Evolutionary conservation across 306 rosid genomes (phyloP), one percentile per base, ranked within the genome.

Genomic region (Oxytropis ochrocephala): DNA sequence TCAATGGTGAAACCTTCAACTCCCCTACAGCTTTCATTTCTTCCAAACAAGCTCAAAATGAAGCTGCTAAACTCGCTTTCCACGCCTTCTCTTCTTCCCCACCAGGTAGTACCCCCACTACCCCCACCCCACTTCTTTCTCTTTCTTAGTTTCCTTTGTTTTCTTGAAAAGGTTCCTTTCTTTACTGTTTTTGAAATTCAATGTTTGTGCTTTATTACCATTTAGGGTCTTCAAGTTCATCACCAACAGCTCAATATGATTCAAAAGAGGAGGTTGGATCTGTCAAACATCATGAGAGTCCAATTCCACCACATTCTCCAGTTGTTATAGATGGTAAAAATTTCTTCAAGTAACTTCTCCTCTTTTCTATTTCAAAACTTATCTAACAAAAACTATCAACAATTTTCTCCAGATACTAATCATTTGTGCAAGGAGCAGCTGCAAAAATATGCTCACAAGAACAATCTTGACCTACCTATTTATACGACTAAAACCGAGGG

Each of bases 61-160:
- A 70, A 51, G 89, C 87, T 5, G 91, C 89, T 78, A 85, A 61
- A 84, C 70, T 53, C 16, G 89, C 91, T 76, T 82, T 86, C 55
- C 75, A 52, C 49, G 74, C 41, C 57, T 78, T 86, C 71, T 16
- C 83, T 53, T 73, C 81, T 41, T 8, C 81, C 13, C 21, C 56
- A 13, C 42, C 70, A 0, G 73, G 79, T 80, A 67, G 33, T 35
- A 9, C n/a, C n/a, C n/a, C n/a, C n/a, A n/a, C n/a, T n/a, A n/a
- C n/a, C n/a, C n/a, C n/a, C n/a, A 24, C 52, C 4, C 11, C 43
- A 19, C 1, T 27, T 33, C 19, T 39, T 49, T 52, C 13, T 39
- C 67, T 66, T 42, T 21, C 35, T 59, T 6, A 29, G 35, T 32
- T 78, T 12, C 59, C 8, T 38, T 54, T 64, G 17, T 19, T 38